phyloP scores from a whole-genome alignment of 2,329 filamentous ascomycete species.

The Talaromyces sp. region DNA sequence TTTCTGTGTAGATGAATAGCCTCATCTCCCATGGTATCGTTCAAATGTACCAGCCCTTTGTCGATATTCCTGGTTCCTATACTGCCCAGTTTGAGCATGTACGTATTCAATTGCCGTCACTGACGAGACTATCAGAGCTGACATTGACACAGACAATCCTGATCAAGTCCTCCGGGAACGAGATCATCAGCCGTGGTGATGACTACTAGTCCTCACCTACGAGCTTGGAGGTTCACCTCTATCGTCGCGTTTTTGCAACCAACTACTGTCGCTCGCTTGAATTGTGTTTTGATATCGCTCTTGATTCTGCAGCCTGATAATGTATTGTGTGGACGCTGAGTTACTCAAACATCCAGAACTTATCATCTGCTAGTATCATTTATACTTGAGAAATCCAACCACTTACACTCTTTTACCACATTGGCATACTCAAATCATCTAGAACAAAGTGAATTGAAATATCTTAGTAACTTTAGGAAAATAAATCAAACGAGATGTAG shows the following conservation, averaged over 20 bases:
- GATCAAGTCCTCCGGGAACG: constrained; percentile 39
- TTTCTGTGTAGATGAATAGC: constrained; percentile 50
- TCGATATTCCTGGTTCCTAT: constrained; percentile 59
- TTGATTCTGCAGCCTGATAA: not conserved
- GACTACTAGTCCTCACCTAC: constrained; percentile 26
- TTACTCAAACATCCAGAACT: not conserved
- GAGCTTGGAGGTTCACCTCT: not conserved
- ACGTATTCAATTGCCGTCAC: constrained; percentile 1
- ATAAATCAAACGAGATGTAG: too few species aligned
- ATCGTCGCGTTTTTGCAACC: not conserved
- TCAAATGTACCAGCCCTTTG: constrained; percentile 55
- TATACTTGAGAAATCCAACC: not conserved
- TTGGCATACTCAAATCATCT: not conserved
- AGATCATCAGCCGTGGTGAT: constrained; percentile 41
- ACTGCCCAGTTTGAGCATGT: constrained; percentile 63
- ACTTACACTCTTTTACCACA: not conserved
- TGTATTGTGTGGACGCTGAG: not conserved
- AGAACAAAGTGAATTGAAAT: too few species aligned
- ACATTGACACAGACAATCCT: constrained; percentile 35
- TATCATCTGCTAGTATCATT: not conserved
- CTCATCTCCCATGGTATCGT: constrained; percentile 57
- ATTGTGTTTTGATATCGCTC: not conserved
- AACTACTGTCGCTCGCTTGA: constrained; percentile 9
- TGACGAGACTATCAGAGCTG: not conserved
- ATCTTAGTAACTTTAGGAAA: too few species aligned